phyloP scores from a whole-genome alignment of 2,329 filamentous ascomycete genomes.

The Claviceps paspali region DNA sequence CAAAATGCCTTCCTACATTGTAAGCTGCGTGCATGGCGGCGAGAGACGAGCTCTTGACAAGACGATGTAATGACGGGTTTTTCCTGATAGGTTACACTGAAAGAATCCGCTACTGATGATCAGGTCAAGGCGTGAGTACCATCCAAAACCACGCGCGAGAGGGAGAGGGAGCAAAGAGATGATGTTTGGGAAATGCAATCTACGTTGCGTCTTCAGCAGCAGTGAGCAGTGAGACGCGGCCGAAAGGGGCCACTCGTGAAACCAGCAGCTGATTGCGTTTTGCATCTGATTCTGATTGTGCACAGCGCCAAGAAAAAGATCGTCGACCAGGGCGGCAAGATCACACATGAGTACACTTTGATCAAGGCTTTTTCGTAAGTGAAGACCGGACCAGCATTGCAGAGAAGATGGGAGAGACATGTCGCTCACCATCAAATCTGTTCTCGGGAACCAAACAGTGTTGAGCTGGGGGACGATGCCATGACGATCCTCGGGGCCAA shows the following conservation, averaged over 20 bases:
- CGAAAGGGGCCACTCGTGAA: no score
- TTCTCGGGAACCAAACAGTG: slow-evolving; percentile 45
- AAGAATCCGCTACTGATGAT: slow-evolving; percentile 48
- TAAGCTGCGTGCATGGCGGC: slow-evolving; percentile 11
- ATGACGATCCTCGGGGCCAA: slow-evolving; percentile 50
- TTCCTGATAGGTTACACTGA: slow-evolving; percentile 55
- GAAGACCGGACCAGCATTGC: not conserved
- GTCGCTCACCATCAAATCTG: no score
- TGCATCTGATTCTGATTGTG: no score
- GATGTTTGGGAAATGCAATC: no score
- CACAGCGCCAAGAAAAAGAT: slow-evolving; percentile 62
- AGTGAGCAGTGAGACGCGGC: no score
- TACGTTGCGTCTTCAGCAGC: no score
- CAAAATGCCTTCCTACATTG: slow-evolving; percentile 43
- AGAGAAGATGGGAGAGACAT: not conserved
- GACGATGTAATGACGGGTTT: not conserved
- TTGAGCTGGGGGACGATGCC: slow-evolving; percentile 52
- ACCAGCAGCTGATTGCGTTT: no score
- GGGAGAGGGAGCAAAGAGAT: no score
- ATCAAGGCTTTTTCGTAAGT: slow-evolving; percentile 90
- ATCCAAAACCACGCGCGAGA: not conserved
- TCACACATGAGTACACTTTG: slow-evolving; percentile 68
- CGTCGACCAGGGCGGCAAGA: slow-evolving; percentile 62
- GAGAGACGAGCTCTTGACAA: not conserved
- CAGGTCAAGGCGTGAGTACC: slow-evolving; percentile 50